Evolutionary conservation across 2,329 filamentous ascomycete genomes (phyloP).

Genomic region (Akanthomyces uredinophilus): DNA sequence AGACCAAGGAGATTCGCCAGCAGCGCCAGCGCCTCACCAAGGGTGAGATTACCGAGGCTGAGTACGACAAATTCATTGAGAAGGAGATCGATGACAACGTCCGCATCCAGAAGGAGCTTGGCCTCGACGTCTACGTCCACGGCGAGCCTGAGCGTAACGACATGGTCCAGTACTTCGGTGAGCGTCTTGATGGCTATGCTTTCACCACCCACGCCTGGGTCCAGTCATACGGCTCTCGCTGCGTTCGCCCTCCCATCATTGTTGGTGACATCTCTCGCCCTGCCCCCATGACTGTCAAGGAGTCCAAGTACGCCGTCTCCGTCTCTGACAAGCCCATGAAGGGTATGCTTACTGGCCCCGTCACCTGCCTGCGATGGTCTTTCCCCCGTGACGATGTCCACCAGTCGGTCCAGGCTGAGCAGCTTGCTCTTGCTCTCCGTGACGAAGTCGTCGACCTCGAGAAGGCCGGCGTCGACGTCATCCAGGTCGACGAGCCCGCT

Average conservation of each 20-base stretch:
- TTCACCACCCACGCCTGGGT: slow-evolving; percentile 99
- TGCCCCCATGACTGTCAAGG: slow-evolving; percentile 98
- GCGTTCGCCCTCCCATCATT: slow-evolving; percentile 95
- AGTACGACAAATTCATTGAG: slow-evolving; percentile 99
- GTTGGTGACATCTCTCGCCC: slow-evolving; percentile 98
- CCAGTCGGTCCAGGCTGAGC: slow-evolving; percentile 97
- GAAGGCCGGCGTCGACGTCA: slow-evolving; percentile 92
- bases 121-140: slow-evolving; percentile 94
- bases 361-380: slow-evolving; percentile 98
- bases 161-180: slow-evolving; percentile 99
- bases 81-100: slow-evolving; percentile 95
- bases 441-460: slow-evolving; percentile 98
- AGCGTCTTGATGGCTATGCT: slow-evolving; percentile 91
- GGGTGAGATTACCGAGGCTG: slow-evolving; percentile 82
- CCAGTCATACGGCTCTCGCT: slow-evolving; percentile 96
- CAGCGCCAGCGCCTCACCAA: slow-evolving; percentile 99
- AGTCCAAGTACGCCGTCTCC: slow-evolving; percentile 96
- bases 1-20: slow-evolving; percentile 97
- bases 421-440: slow-evolving; percentile 95
- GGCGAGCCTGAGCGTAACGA: slow-evolving; percentile 99
- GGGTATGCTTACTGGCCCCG: slow-evolving; percentile 98
- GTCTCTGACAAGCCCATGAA: slow-evolving; percentile 99
- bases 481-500: slow-evolving; percentile 98
- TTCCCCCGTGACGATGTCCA: slow-evolving; percentile 99
- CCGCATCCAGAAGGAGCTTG: slow-evolving; percentile 97